Percentiles rank a stretch among this genome's conserved stretches.
These are phyloP conservation scores for Eurotiales sp. DNA, from an alignment of 2,329 filamentous ascomycete genomes.

Conservation along the genomic window DNA sequence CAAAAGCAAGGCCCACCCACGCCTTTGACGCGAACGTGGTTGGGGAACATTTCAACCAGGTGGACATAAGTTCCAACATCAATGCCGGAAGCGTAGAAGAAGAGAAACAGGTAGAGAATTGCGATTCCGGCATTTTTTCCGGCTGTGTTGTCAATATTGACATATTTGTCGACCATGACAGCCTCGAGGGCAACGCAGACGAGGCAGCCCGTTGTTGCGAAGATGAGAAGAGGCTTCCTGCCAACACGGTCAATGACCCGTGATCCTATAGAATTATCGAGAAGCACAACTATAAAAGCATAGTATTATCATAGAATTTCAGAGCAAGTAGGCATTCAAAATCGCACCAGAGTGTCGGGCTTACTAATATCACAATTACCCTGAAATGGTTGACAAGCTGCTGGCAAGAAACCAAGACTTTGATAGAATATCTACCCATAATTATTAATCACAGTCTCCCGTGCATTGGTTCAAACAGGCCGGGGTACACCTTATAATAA, in stretches of 20 bases:
- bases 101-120: background rate
- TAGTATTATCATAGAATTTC: background rate
- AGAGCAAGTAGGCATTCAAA: background rate
- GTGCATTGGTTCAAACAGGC: background rate
- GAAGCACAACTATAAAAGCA: background rate
- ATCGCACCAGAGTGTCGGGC: too few relatives aligned
- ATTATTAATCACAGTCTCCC: background rate
- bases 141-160: background rate
- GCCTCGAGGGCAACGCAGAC: background rate
- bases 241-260: background rate
- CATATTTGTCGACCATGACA: background rate
- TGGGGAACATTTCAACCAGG: background rate
- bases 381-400: too few relatives aligned
- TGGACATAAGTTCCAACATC: background rate
- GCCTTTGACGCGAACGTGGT: background rate
- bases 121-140: background rate
- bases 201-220: background rate
- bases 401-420: background rate
- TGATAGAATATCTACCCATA: background rate
- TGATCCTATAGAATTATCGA: background rate
- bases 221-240: background rate
- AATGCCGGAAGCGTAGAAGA: background rate
- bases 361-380: too few relatives aligned
- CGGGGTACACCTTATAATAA: background rate
- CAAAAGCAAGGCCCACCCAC: background rate